Percentiles rank a stretch among this genome's conserved stretches.
Conservation (phyloP, 345 rosid genomes). For the Barbarea vulgaris region DNA sequence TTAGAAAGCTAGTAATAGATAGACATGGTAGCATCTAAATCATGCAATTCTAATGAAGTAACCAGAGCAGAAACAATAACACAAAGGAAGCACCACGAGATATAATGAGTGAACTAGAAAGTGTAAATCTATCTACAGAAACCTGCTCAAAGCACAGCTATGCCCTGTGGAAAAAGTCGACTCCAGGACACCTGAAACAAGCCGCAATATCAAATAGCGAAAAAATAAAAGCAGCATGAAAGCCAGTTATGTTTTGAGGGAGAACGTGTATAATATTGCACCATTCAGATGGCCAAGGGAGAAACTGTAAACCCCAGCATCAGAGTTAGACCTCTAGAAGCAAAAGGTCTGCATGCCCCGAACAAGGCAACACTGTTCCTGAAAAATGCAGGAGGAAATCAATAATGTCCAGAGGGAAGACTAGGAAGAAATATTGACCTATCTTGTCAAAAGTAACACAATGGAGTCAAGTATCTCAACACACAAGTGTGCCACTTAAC, state of each 20-base stretch:
- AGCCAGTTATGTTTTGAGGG: constrained; percentile 21
- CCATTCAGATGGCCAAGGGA: constrained; percentile 35
- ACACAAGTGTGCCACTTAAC: constrained; percentile 6
- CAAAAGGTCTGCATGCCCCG: constrained; percentile 47
- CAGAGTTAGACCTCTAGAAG: constrained; percentile 52
- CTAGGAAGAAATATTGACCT: constrained; percentile 1
- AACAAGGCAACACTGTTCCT: constrained; percentile 53
- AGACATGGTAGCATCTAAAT: neutral
- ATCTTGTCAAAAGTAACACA: constrained; percentile 27
- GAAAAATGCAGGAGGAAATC: constrained; percentile 58
- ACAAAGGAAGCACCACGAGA: neutral
- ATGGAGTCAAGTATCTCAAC: constrained; percentile 20
- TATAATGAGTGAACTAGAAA: neutral
- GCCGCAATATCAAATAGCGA: constrained; percentile 27
- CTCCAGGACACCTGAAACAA: constrained; percentile 41
- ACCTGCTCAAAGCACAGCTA: constrained; percentile 35
- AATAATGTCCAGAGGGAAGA: constrained; percentile 42
- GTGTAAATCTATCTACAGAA: constrained; percentile 12
- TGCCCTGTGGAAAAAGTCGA: constrained; percentile 24
- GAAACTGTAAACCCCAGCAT: constrained; percentile 45
- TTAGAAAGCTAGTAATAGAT: neutral
- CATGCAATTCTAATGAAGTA: constrained; percentile 15
- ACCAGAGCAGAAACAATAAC: neutral
- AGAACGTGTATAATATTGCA: constrained; percentile 37
- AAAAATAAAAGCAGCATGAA: neutral